Evolutionary conservation across 371 early-diverging fungal species (phyloP).

Genomic region (Mortierella sp.): DNA sequence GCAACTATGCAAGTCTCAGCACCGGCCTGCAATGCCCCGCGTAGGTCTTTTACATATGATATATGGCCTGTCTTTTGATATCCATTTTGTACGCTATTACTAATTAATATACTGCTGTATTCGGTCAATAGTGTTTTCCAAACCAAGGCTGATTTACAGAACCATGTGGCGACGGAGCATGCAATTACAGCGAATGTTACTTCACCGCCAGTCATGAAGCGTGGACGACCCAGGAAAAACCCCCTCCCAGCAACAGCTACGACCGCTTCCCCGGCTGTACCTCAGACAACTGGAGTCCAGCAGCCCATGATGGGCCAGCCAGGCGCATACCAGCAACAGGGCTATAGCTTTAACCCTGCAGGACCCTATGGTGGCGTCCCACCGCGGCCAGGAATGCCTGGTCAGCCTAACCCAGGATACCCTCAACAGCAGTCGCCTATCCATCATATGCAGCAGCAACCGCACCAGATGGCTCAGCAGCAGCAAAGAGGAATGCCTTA

Average conservation of each 20-base stretch:
- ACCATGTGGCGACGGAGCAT: slow-evolving; percentile 48
- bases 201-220: slow-evolving; percentile 52
- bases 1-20: slow-evolving; percentile 44
- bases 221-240: slow-evolving; percentile 48
- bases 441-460: slow-evolving; percentile 39
- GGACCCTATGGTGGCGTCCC: slow-evolving; percentile 28
- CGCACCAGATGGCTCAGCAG: slow-evolving; percentile 21
- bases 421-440: slow-evolving; percentile 28
- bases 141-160: slow-evolving; percentile 34
- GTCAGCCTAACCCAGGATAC: slow-evolving; percentile 32
- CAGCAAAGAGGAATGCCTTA: slow-evolving; percentile 31
- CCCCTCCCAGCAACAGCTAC: slow-evolving; percentile 32
- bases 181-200: slow-evolving; percentile 35
- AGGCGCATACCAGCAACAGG: slow-evolving; percentile 27
- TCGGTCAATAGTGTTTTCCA: slow-evolving; percentile 29
- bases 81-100: background rate
- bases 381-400: slow-evolving; percentile 29
- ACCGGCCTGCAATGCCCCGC: slow-evolving; percentile 47
- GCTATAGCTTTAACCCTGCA: slow-evolving; percentile 32
- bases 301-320: slow-evolving; percentile 27
- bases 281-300: slow-evolving; percentile 18
- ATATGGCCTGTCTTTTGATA: background rate
- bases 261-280: background rate
- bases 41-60: slow-evolving; percentile 15
- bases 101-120: background rate